Percentiles rank a stretch among this genome's conserved stretches.
phyloP scores from a whole-genome alignment of 2,329 filamentous ascomycete genomes.

The Fusarium oligoseptatum region DNA sequence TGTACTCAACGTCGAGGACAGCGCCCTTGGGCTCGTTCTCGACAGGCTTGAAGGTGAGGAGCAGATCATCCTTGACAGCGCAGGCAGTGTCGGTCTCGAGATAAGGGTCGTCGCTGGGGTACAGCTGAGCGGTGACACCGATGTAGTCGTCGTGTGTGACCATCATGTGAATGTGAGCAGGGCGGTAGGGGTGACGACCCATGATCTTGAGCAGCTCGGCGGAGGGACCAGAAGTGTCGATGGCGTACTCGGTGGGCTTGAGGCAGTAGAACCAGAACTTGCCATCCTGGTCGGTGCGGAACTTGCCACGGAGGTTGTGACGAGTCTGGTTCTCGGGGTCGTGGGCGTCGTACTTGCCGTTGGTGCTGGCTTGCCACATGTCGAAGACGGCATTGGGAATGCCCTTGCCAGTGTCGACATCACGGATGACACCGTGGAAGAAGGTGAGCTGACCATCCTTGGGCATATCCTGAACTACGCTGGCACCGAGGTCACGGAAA shows the following conservation, averaged over 20 bases:
- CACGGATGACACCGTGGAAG: slow-evolving; percentile 78
- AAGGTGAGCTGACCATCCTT: slow-evolving; percentile 71
- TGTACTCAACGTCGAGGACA: slow-evolving; percentile 56
- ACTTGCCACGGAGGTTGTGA: slow-evolving; percentile 84
- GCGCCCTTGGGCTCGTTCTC: slow-evolving; percentile 54
- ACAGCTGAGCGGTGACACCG: slow-evolving; percentile 81
- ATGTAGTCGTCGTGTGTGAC: slow-evolving; percentile 75
- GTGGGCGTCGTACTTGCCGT: slow-evolving; percentile 83
- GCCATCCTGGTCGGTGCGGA: slow-evolving; percentile 77
- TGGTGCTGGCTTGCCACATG: slow-evolving; percentile 82
- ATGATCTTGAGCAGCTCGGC: slow-evolving; percentile 58
- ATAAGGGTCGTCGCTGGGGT: slow-evolving; percentile 76
- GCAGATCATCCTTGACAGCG: slow-evolving; percentile 66
- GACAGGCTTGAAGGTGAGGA: slow-evolving; percentile 64
- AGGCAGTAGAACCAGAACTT: slow-evolving; percentile 82
- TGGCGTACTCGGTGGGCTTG: slow-evolving; percentile 79
- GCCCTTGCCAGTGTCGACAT: slow-evolving; percentile 74
- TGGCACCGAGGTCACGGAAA: slow-evolving; percentile 75
- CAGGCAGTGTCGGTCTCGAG: slow-evolving; percentile 64
- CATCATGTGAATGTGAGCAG: slow-evolving; percentile 66
- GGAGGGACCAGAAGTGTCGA: slow-evolving; percentile 72
- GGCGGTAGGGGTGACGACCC: slow-evolving; percentile 63
- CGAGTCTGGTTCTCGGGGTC: slow-evolving; percentile 77
- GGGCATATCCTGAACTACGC: slow-evolving; percentile 73
- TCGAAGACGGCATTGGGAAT: slow-evolving; percentile 79